phyloP scores from a whole-genome alignment of 2,329 filamentous ascomycete genomes.

The Aspergillus chevalieri region DNA sequence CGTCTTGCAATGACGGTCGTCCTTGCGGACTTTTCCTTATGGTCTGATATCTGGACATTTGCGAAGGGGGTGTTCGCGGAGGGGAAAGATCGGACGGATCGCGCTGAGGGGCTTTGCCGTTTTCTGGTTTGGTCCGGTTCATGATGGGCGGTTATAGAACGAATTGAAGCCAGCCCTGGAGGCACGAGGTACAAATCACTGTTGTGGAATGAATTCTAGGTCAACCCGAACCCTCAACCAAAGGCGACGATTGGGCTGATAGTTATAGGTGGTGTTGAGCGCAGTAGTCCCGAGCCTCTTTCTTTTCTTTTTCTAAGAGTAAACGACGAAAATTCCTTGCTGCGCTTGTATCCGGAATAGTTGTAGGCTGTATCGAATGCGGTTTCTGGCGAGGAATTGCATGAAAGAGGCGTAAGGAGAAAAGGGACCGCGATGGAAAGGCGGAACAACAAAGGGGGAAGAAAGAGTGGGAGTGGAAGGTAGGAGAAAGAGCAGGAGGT shows the following conservation, averaged over 20 bases:
- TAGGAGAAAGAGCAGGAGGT: no score
- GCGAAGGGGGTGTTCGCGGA: conserved; percentile 36
- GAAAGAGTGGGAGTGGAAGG: no score
- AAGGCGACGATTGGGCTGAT: no score
- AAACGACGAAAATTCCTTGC: neutral
- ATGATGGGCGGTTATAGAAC: conserved; percentile 1
- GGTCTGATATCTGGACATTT: conserved; percentile 26
- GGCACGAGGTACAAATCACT: no score
- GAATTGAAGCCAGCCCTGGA: conserved; percentile 2
- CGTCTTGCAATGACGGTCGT: conserved; percentile 34
- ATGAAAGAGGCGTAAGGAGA: neutral
- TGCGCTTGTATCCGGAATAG: neutral
- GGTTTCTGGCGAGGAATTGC: neutral
- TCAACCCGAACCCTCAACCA: no score
- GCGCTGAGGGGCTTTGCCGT: conserved; percentile 21
- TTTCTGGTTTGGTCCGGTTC: conserved; percentile 11
- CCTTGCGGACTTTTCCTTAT: conserved; percentile 21
- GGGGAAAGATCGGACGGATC: conserved; percentile 27
- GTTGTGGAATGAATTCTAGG: no score
- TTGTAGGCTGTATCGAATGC: neutral
- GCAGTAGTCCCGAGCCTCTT: neutral
- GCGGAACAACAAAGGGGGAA: no score
- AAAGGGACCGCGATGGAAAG: neutral
- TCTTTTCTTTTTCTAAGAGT: neutral
- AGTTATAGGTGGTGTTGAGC: no score